Base-by-base conservation (phyloP, 2,329 filamentous ascomycete genomes). In the Ramularia collo-cygni region DNA sequence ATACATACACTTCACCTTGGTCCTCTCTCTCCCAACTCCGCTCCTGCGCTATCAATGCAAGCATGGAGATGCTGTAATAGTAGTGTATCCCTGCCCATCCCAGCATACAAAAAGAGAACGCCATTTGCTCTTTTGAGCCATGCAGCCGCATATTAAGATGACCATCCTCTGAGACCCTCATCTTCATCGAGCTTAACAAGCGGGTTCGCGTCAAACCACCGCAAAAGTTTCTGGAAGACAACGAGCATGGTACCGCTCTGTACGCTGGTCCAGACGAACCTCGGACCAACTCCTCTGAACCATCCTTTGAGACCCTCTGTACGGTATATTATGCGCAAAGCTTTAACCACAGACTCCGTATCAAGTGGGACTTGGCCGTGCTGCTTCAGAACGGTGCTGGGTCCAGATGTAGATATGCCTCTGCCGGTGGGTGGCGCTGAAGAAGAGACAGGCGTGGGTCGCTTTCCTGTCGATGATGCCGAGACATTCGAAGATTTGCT, bases 191-290 rank as follows among this genome's bases (percentile, higher is more conserved):
- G 39, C 21, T 42, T 44, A 3, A 64, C 57, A 16, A 69, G 55
- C 12, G 67, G 65, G 53, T 70, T 66, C n/a, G 64, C 52, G 43
- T 89, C 83, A 51, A 96, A 74, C 64, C 81, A 78, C 56, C 83
- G 81, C 59, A 96, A 67, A 40, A 96, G 70, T 44, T 81, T 83
- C 67, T 96, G 90, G 64, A 96, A 96, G 62, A 95, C 71, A 54
- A 96, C 89, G 60, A 96, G 71, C 90, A 96, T 96, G 51, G 87
- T 94, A 29, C 89, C 85, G 58, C 85, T 95, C 69, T 98, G 92
- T 42, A 96, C 86, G 57, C 90, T 95, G 15, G 92, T 98, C 92
- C 92, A 98, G 10, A 96, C 86, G 42, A 83, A 83, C 38, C 92
- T 78, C 2, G 92, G 92, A 0, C 90, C 90, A 2, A 98, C 90